Conservation (phyloP, 768 basidiomycete species). For the Steccherinum ochraceum region DNA sequence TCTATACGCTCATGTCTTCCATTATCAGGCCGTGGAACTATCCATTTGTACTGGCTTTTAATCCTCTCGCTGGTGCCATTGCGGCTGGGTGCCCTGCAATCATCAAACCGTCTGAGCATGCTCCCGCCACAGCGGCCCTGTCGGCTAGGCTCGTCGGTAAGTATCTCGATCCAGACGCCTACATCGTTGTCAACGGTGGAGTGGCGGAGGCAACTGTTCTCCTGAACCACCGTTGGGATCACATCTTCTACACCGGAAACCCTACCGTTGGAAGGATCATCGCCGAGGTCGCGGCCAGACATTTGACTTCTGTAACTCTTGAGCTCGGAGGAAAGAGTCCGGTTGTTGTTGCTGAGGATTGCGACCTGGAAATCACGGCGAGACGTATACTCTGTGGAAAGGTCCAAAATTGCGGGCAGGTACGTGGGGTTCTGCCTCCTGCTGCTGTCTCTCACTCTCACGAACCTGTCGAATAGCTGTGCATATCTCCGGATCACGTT, state of each 20-base stretch:
- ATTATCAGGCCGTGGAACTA: constrained; percentile 13
- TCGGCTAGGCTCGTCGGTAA: constrained; percentile 21
- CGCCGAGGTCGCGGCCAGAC: constrained; percentile 44
- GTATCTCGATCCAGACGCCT: constrained; percentile 24
- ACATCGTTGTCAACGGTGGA: constrained; percentile 17
- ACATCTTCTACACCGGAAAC: constrained; percentile 42
- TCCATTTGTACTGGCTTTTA: constrained; percentile 9
- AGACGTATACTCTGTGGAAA: constrained; percentile 23
- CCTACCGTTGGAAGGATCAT: constrained; percentile 42
- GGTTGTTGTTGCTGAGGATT: constrained; percentile 19
- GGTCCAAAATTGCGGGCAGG: constrained; percentile 22
- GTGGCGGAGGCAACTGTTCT: constrained; percentile 16
- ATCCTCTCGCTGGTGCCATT: constrained; percentile 21
- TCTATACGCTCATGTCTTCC: not conserved
- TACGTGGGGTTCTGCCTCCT: constrained; percentile 4
- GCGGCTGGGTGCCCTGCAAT: constrained; percentile 22
- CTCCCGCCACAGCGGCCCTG: constrained; percentile 12
- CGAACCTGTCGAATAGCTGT: constrained; percentile 12
- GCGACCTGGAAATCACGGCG: constrained; percentile 16
- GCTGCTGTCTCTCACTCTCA: not conserved
- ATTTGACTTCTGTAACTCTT: constrained; percentile 49
- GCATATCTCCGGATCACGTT: constrained; percentile 25
- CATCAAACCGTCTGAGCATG: constrained; percentile 25
- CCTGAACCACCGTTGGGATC: constrained; percentile 37
- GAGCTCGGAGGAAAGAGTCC: constrained; percentile 50